Conservation (phyloP, 2,329 filamentous ascomycete genomes). For the Xylaria hypoxylon region DNA sequence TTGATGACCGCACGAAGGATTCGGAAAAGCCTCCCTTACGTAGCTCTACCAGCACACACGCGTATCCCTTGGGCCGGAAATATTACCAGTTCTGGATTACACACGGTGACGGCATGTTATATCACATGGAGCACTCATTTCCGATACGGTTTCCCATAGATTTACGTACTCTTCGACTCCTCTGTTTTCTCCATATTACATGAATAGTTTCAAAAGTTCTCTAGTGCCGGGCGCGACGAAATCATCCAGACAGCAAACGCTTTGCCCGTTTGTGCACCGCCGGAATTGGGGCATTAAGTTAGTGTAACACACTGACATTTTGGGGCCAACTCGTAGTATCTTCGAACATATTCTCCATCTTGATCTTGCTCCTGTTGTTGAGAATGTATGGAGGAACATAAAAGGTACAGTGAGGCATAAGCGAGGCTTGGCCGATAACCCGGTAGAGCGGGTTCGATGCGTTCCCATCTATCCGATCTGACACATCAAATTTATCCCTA, state of each 20-base stretch:
- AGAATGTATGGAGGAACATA: too few relatives aligned
- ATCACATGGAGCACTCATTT: background rate
- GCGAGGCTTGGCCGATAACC: background rate
- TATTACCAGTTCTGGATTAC: background rate
- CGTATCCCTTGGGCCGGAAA: background rate
- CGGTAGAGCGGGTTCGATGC: background rate
- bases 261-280: background rate
- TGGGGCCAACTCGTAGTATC: too few relatives aligned
- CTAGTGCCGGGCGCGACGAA: background rate
- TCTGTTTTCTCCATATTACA: background rate
- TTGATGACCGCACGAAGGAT: background rate
- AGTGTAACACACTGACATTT: background rate
- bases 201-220: background rate
- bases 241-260: background rate
- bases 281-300: too few relatives aligned
- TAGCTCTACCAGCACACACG: background rate
- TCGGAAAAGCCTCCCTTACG: too few relatives aligned
- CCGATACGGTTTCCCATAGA: background rate
- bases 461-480: slow-evolving; percentile 13
- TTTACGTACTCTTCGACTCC: background rate
- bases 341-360: background rate
- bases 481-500: slow-evolving; percentile 5
- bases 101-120: background rate
- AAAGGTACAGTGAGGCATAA: background rate
- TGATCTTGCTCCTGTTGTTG: background rate